phyloP scores from a whole-genome alignment of 257 asterid species.

The Primulina eburnea region DNA sequence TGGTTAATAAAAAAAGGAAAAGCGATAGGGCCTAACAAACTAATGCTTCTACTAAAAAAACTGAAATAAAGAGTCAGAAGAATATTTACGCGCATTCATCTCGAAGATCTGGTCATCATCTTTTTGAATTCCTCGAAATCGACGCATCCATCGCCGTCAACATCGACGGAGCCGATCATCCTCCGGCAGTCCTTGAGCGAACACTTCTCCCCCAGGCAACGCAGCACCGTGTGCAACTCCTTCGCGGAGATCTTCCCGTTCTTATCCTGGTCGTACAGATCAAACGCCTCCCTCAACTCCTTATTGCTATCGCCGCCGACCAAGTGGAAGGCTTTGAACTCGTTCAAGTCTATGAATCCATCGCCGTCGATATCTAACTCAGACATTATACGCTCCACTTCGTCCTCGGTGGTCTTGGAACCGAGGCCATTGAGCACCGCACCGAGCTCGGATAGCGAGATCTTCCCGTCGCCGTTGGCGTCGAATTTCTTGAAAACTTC shows the following conservation, averaged over 20 bases:
- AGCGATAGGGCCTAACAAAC: neutral
- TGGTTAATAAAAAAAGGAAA: too few species aligned
- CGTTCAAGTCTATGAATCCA: conserved; percentile 76
- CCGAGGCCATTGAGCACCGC: conserved; percentile 49
- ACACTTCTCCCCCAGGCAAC: conserved; percentile 69
- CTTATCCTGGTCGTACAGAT: conserved; percentile 69
- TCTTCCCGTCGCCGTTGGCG: conserved; percentile 54
- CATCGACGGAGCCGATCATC: conserved; percentile 77
- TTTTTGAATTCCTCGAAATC: conserved; percentile 83
- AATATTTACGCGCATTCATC: neutral
- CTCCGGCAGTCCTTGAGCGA: conserved; percentile 65
- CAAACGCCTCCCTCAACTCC: conserved; percentile 78
- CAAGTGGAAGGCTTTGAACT: conserved; percentile 63
- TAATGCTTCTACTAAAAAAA: too few species aligned
- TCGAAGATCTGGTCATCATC: conserved; percentile 50
- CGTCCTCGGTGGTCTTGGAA: conserved; percentile 47
- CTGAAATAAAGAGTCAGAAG: neutral
- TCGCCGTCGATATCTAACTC: conserved; percentile 85
- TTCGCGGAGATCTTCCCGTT: conserved; percentile 76
- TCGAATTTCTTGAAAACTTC: conserved; percentile 49
- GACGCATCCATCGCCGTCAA: conserved; percentile 88
- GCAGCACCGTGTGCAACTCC: conserved; percentile 66
- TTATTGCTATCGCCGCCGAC: conserved; percentile 34
- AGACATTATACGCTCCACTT: conserved; percentile 58
- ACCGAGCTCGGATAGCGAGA: conserved; percentile 43